phyloP scores from a whole-genome alignment of 2,329 filamentous ascomycete species.

The Penicillium sp. region DNA sequence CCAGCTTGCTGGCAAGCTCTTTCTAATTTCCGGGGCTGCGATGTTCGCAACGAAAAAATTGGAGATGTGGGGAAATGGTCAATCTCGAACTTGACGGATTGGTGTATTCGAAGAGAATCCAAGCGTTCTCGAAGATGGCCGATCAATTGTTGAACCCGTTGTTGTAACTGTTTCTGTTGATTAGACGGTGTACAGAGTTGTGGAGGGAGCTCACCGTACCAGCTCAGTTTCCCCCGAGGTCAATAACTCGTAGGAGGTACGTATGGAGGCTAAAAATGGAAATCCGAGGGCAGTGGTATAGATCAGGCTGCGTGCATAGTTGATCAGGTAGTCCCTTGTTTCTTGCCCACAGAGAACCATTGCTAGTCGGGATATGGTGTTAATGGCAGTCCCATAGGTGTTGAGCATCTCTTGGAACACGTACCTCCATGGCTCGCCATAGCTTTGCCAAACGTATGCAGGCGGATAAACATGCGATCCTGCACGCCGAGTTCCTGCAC shows the following conservation, averaged over 20 bases:
- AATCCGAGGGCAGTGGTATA: constrained; percentile 70
- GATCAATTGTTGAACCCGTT: constrained; percentile 50
- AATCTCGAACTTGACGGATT: constrained; percentile 37
- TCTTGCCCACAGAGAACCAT: constrained; percentile 61
- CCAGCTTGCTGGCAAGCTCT: constrained; percentile 58
- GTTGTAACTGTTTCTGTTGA: constrained; percentile 35
- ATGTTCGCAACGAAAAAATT: constrained; percentile 63
- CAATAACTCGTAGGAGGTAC: constrained; percentile 58
- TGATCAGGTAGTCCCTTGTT: constrained; percentile 65
- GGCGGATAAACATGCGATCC: constrained; percentile 48
- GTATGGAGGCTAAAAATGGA: constrained; percentile 59
- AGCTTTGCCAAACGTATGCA: constrained; percentile 57
- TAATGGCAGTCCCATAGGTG: not conserved
- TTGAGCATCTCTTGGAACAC: constrained; percentile 20
- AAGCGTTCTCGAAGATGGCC: constrained; percentile 48
- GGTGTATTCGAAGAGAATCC: constrained; percentile 30
- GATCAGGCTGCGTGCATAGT: constrained; percentile 72
- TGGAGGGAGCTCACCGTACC: constrained; percentile 27
- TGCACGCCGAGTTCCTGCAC: constrained; percentile 52
- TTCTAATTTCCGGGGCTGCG: constrained; percentile 58
- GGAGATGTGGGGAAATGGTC: constrained; percentile 54
- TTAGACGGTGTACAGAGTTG: not conserved
- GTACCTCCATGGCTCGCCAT: constrained; percentile 64
- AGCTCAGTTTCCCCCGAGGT: constrained; percentile 48
- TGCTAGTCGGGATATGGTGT: constrained; percentile 37